A percentile compares a stretch with the other conserved stretches of the same genome.
Conservation (phyloP, 2,329 filamentous ascomycete genomes). For the Botrytis byssoidea region DNA sequence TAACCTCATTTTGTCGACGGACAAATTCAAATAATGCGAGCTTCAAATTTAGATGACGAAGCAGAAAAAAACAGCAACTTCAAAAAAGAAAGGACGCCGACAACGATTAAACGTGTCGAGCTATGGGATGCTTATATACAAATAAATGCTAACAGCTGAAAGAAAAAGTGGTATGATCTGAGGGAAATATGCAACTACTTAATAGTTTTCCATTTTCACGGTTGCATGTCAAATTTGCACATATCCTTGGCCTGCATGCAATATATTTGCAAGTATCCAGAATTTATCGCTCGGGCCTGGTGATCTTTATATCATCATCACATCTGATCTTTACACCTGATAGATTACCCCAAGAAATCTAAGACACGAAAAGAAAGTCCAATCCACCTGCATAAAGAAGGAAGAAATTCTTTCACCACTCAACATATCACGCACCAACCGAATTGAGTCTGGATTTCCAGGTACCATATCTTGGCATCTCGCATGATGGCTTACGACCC, state of each 20-base stretch:
- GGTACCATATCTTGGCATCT: slow-evolving; percentile 5
- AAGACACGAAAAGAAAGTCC: background rate
- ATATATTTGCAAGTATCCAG: background rate
- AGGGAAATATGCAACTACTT: slow-evolving; percentile 6
- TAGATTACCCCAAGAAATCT: background rate
- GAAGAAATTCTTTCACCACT: background rate
- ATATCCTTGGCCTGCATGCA: background rate
- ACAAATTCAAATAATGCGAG: too few relatives aligned
- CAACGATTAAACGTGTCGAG: slow-evolving; percentile 17
- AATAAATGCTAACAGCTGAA: background rate
- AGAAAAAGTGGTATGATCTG: background rate
- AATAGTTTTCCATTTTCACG: background rate
- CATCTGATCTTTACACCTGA: background rate
- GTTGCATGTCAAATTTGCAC: background rate
- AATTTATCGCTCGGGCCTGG: background rate
- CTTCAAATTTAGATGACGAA: too few relatives aligned
- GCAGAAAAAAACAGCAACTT: background rate
- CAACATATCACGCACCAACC: background rate
- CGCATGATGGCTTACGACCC: background rate
- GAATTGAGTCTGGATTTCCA: background rate
- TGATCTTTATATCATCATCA: background rate
- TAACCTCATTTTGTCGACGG: slow-evolving; percentile 1
- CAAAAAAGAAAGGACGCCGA: slow-evolving; percentile 11
- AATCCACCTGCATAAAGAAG: background rate
- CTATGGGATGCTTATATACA: background rate